These are phyloP conservation scores for Sclerotiophoma versabilis DNA, from an alignment of 2,329 filamentous ascomycete species.

Conservation along the genomic window DNA sequence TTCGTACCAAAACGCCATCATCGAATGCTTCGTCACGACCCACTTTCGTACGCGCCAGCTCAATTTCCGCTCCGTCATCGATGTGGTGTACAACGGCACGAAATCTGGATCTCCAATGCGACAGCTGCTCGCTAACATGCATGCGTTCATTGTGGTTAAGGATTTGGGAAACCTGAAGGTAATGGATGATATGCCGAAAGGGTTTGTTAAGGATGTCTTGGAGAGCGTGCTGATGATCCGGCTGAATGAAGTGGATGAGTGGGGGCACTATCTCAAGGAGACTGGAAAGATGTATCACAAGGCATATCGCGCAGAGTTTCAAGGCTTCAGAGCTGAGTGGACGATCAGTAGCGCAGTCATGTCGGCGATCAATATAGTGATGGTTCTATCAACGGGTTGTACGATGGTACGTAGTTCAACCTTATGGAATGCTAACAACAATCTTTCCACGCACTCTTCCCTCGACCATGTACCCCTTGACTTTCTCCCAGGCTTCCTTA, in stretches of 20 bases:
- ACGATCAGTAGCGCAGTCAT: not conserved
- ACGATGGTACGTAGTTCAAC: no score
- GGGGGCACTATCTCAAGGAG: not conserved
- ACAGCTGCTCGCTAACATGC: not conserved
- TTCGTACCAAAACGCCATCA: not conserved
- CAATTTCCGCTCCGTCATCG: not conserved
- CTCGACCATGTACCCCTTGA: conserved; percentile 33
- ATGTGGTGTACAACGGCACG: not conserved
- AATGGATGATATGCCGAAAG: not conserved
- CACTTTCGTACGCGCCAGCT: not conserved
- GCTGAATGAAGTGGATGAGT: not conserved
- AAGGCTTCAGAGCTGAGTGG: not conserved
- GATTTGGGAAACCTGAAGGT: not conserved
- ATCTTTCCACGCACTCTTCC: conserved; percentile 43
- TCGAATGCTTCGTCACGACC: not conserved
- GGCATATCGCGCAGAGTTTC: not conserved
- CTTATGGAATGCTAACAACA: conserved; percentile 30
- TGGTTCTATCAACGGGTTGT: no score
- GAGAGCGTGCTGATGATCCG: not conserved
- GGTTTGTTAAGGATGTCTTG: not conserved
- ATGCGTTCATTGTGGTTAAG: not conserved
- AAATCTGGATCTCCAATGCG: not conserved
- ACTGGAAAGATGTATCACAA: not conserved
- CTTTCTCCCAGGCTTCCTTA: conserved; percentile 32
- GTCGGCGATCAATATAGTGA: not conserved